Percentiles rank a stretch among this genome's conserved stretches.
These are phyloP conservation scores for Alternaria sp. DNA, from an alignment of 2,329 filamentous ascomycete genomes.

Conservation along the genomic window DNA sequence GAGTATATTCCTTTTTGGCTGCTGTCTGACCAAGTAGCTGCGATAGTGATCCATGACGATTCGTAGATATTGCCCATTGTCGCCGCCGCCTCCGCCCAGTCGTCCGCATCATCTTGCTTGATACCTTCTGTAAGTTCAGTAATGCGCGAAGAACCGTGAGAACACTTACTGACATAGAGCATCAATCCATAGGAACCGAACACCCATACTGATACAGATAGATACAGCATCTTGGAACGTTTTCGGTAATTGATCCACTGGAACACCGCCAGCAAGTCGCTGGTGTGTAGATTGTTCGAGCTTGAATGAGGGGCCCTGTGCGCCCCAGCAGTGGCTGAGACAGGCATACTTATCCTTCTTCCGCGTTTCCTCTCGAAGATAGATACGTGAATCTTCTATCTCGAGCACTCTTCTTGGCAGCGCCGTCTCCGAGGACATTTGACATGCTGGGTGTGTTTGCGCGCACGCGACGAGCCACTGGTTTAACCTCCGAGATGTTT, in stretches of 20 bases:
- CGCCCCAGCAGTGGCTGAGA: neutral
- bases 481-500: neutral
- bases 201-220: rapidly evolving
- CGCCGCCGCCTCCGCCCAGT: neutral
- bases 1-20: neutral
- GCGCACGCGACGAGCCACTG: neutral
- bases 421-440: neutral
- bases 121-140: neutral
- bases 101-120: neutral
- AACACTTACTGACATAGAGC: neutral
- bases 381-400: rapidly evolving
- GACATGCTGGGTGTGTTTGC: neutral
- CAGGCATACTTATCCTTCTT: neutral
- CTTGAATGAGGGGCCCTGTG: neutral
- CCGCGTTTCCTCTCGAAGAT: neutral
- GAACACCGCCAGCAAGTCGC: neutral
- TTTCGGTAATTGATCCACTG: neutral
- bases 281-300: neutral
- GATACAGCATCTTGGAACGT: neutral
- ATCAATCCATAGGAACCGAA: neutral
- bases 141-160: no score
- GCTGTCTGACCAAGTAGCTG: neutral
- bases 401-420: neutral
- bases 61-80: neutral
- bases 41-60: neutral